Evolutionary conservation across 208 protist genomes (phyloP), one percentile per base, ranked within the genome.

Genomic region (Balamuthia mandrillaris): DNA sequence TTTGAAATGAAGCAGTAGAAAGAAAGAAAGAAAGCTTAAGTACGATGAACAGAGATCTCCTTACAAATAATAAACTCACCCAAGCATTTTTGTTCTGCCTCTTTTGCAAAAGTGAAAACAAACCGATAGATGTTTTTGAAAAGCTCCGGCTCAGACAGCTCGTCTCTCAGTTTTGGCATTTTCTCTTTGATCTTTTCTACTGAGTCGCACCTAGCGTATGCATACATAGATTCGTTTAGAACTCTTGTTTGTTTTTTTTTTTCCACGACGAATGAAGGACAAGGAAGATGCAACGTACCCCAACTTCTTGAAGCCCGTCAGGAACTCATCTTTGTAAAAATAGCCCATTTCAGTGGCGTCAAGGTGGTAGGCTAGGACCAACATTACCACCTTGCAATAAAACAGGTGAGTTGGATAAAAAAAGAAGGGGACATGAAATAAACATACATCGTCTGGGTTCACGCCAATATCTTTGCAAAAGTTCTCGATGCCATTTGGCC

Each of bases 71-170:
- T 21, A 27, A 0, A 6, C 42, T 4, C 27, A 77, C 66, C 66
- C 65, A 82, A 65, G 45, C 74, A 82, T 42, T 82, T 82, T 65
- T 82, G 74, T 24, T 82, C 39, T 10, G 74, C n/a, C 74, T 82
- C 74, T 42, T 82, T 82, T 12, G 74, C 41, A 29, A 82, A 82
- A 47, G 58, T 52, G 37, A 82, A 82, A 21, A 52, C 51, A 37
- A 82, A 82, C 3, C 74, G 74, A 27, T 82, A 82, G 74, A 82
- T 82, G 35, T 82, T 60, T 24, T 82, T 82, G 54, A 82, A 82
- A 27, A 37, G 42, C 18, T 37, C 74, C 3, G 49, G 33, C 39
- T 82, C 74, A 24, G 58, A 24, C 4, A 82, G 52, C 51, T 82
- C 74, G 39, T 4, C 52, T 18, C 74, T 33, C 21, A 82, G 51